Percentiles rank a stretch among this genome's conserved stretches.
phyloP scores from a whole-genome alignment of 495 filamentous ascomycete genomes.

The Penicillium paxilli region DNA sequence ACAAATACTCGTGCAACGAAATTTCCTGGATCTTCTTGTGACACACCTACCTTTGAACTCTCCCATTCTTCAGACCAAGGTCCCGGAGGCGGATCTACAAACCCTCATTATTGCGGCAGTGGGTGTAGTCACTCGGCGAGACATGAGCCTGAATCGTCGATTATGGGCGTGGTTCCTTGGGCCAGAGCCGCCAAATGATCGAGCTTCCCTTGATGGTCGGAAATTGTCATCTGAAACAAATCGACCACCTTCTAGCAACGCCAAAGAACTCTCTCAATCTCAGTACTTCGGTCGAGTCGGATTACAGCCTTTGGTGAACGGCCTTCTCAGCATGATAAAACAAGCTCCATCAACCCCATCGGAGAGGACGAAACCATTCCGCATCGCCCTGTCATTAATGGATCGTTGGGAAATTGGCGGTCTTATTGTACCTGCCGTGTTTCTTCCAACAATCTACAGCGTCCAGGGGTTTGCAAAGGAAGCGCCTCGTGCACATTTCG shows the following conservation, averaged over 20 bases:
- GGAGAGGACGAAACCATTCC: conserved; percentile 82
- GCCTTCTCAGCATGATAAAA: conserved; percentile 76
- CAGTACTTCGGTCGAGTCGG: conserved; percentile 83
- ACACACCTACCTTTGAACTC: conserved; percentile 90
- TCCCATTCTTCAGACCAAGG: conserved; percentile 69
- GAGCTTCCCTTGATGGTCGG: conserved; percentile 47
- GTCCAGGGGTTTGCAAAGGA: conserved; percentile 67
- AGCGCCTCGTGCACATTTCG: conserved; percentile 63
- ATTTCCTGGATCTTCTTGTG: conserved; percentile 90
- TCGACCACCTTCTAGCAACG: conserved; percentile 40
- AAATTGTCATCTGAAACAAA: conserved; percentile 46
- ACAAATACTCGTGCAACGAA: conserved; percentile 87
- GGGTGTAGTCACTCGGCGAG: conserved; percentile 80
- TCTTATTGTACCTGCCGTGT: conserved; percentile 81
- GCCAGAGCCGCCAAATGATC: conserved; percentile 63
- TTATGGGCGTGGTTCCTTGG: conserved; percentile 97
- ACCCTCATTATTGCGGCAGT: conserved; percentile 78
- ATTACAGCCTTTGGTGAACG: conserved; percentile 66
- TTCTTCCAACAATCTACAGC: conserved; percentile 80
- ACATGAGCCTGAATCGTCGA: conserved; percentile 94
- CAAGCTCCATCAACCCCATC: conserved; percentile 51
- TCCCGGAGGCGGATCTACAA: conserved; percentile 73
- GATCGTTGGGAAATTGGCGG: conserved; percentile 97
- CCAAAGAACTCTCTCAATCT: conserved; percentile 47
- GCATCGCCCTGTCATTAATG: conserved; percentile 93